These are phyloP conservation scores for Vitis hybrid DNA, from an alignment of 177 flowering plant species.

Conservation along the genomic window DNA sequence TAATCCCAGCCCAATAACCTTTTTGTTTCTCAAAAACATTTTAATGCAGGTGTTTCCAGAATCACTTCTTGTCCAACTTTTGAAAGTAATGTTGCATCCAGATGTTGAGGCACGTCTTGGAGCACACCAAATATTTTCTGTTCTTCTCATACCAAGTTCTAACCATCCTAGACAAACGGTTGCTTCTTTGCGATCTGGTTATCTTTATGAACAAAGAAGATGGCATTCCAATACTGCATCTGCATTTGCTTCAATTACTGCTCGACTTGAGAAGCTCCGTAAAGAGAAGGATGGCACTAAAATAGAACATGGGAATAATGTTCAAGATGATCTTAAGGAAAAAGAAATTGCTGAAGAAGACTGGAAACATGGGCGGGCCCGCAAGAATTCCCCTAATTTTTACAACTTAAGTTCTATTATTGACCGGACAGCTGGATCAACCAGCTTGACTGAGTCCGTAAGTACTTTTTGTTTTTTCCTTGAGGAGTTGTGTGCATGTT, in stretches of 20 bases:
- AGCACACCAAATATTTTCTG: constrained; percentile 78
- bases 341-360: constrained; percentile 53
- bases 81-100: constrained; percentile 83
- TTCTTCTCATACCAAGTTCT: constrained; percentile 62
- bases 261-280: constrained; percentile 82
- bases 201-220: constrained; percentile 40
- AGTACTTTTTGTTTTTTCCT: constrained; percentile 11
- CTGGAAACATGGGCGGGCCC: constrained; percentile 48
- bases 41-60: constrained; percentile 75
- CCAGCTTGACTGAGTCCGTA: constrained; percentile 48
- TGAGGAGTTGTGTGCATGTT: background rate
- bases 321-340: constrained; percentile 37
- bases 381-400: constrained; percentile 64
- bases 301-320: constrained; percentile 26
- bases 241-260: constrained; percentile 63
- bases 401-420: constrained; percentile 58
- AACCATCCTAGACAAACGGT: constrained; percentile 36
- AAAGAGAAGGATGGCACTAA: constrained; percentile 56
- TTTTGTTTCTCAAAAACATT: background rate
- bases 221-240: constrained; percentile 60
- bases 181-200: constrained; percentile 30
- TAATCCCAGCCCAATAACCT: background rate
- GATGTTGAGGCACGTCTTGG: constrained; percentile 74
- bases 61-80: constrained; percentile 69
- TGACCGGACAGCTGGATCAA: constrained; percentile 48